Evolutionary conservation across 1,284 basidiomycete species (phyloP).

Genomic region (Chiua sp.): DNA sequence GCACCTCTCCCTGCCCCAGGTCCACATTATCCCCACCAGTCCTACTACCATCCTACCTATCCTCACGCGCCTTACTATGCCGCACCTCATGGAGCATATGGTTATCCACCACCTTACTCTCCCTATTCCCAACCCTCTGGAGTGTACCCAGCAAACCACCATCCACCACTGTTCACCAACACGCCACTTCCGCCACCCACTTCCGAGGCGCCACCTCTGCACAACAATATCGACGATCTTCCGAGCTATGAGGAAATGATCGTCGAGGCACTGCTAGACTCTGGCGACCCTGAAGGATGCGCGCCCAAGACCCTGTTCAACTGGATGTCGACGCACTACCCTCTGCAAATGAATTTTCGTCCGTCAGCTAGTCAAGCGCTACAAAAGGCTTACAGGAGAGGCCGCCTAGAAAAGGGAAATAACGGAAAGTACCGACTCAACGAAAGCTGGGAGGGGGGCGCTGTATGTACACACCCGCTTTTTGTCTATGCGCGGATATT

Average conservation of each 20-base stretch:
- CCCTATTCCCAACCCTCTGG: conserved; percentile 51
- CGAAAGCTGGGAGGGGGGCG: conserved; percentile 77
- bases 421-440: conserved; percentile 76
- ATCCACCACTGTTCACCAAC: conserved; percentile 34
- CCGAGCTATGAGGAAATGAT: conserved; percentile 90
- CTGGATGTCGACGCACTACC: conserved; percentile 81
- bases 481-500: not conserved
- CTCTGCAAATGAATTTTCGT: conserved; percentile 84
- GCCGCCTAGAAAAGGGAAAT: conserved; percentile 71
- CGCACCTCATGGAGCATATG: conserved; percentile 34
- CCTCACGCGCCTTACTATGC: conserved; percentile 66
- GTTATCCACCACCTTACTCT: conserved; percentile 47
- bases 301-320: conserved; percentile 80
- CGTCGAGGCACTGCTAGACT: conserved; percentile 71
- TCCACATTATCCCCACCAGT: conserved; percentile 52
- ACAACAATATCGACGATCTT: conserved; percentile 58
- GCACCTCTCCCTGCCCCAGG: conserved; percentile 40
- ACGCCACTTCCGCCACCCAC: conserved; percentile 30
- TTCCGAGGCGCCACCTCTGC: conserved; percentile 23
- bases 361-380: conserved; percentile 84
- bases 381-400: conserved; percentile 80
- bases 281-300: conserved; percentile 68
- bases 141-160: conserved; percentile 32
- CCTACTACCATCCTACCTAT: conserved; percentile 56
- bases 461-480: conserved; percentile 52